Evolutionary conservation across 2,329 filamentous ascomycete genomes (phyloP), one percentile per base, ranked within the genome.

Genomic region (Emmonsiellopsis sp.): DNA sequence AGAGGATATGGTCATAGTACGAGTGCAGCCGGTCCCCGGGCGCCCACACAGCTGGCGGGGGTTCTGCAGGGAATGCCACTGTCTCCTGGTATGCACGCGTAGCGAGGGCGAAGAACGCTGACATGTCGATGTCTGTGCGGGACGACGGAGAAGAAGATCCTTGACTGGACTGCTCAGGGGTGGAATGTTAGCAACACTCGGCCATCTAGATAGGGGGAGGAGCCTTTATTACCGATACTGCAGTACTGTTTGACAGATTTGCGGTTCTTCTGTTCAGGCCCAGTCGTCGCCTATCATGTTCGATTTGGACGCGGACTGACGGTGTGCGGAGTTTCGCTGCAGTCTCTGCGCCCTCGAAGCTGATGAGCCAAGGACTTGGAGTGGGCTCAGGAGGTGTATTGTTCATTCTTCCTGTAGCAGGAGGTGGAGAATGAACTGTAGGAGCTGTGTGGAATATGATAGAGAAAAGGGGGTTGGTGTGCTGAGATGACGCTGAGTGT

Each of bases 61-160:
- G 56, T 30, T 41, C 38, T 10, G 58, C 56, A 1, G 56, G 58
- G 52, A 58, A 45, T 15, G 52, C 55, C 26, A 55, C 52, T 20
- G 58, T 50, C 50, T 60, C 58, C 41, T 58, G 56, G 45, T 54
- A 58, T 5, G 58, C 58, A 13, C 58, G 50, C 8, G 55, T 53
- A n/a, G 58, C 58, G 15, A 60, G 26, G 13, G 52, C 53, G 16
- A 54, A 53, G 48, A 60, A 60, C 11, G 46, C 10, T 15, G 34
- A 7, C 31, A 30, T 7, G 42, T 30, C 48, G 34, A n/a, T 37
- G 13, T 20, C 38, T 44, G n/a, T 35, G 15, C 11, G 13, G 37
- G 13, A 34, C 45, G 42, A 7, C 13, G 41, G 5, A 32, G 40
- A 10, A 26, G 50, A 10, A 32, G 50, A 11, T 5, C 20, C 20